Evolutionary conservation across 2,329 filamentous ascomycete genomes (phyloP), one percentile per base, ranked within the genome.

Genomic region (Huntiella bhutanensis): DNA sequence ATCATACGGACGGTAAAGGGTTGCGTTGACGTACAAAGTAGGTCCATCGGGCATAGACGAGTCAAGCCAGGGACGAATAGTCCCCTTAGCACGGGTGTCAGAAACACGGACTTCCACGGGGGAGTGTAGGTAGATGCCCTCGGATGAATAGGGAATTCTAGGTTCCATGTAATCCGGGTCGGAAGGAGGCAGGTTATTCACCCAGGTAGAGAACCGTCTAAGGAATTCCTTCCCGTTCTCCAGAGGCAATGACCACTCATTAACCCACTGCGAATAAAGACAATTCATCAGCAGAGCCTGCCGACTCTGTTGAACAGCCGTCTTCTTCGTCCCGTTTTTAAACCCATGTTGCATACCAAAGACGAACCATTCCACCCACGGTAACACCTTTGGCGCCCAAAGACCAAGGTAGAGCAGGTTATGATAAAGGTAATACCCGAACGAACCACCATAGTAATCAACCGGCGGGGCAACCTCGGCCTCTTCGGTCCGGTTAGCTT

Each of bases 271-370:
- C n/a, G 82, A 88, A 67, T 95, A 98, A 4, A 96, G 73, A 57
- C 91, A 98, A 65, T 98, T 91, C 82, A 98, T 88, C 45, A 95
- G 69, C 40, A 96, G 72, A 10, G 86, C 88, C 52, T 80, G 68
- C 50, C 81, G 76, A 52, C 81, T 82, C 16, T 80, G 77, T 61
- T 95, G 82, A 13, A 95, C 74, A 4, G 81, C 88, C n/a, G 71
- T 69, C 36, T 76, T 80, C 45, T 70, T 69, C 3, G 69, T 71
- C 43, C 76, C 77, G 51, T 83, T 73, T 33, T 68, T 68, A 69
- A 95, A 95, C 44, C 88, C 88, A 59, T 95, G 96, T 61, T 96
- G 87, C 82, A 96, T 85, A 54, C 87, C 86, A 56, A 95, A 95
- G 47, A 96, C 82, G 59, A 95, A 88, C 82, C 86, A 91, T 62